Base-by-base conservation (phyloP, 78 protist genomes). In the Dictyostelium firmibasis region DNA sequence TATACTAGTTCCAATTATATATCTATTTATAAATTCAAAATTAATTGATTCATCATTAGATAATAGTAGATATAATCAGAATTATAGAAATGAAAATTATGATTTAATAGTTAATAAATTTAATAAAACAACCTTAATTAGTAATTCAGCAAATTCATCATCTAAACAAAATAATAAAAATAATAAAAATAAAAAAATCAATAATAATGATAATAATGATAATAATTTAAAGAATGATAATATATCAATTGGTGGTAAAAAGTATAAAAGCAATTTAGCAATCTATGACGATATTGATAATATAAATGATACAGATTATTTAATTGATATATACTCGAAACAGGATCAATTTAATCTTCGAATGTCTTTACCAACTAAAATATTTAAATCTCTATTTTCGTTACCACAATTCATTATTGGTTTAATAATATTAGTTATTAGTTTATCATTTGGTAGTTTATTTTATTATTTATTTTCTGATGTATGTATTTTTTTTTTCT, bases 381-480 rank as follows among this genome's bases (percentile, higher is more conserved):
- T 85, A 1, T 18, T 41, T 44, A 43, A 18, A 47, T 85, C 91
- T 27, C 25, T 85, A 11, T 44, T 38, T 23, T 50, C 91, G 50
- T 10, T 16, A 31, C 53, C 67, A 7, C 91, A 85, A 85, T 41
- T 41, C 33, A 25, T 43, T 20, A 31, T 85, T 44, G 91, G 91
- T 29, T n/a, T 85, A 0, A 0, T 70, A 10, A 1, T 85, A n/a
- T 16, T 85, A 10, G 50, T 72, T 20, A 27, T 29, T 44, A 44
- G 91, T 85, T 75, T 85, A 41, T 77, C 79, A 11, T 41, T 85
- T 43, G 91, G 91, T 10, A 47, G 74, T n/a, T 53, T 76, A 29
- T 72, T 69, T 20, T 85, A 85, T 47, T 85, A 85, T 85, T 9
- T 76, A 75, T 27, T 86, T 72, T 83, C 74, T 70, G 53, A 4